Conservation (phyloP, 441 rosid species). For the California macrophylla region DNA sequence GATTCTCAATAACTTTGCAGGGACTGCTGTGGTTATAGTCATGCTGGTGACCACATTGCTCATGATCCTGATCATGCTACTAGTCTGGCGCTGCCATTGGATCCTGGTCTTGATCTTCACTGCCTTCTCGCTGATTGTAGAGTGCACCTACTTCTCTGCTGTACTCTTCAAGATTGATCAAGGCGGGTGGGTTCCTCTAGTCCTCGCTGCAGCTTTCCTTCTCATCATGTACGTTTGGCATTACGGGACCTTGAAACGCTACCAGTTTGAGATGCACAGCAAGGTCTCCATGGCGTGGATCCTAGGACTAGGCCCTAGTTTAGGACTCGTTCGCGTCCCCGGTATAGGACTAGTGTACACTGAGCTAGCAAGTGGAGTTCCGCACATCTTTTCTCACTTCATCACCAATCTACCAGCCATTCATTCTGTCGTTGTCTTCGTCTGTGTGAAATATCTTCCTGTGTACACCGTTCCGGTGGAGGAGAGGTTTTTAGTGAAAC, state of each 20-base stretch:
- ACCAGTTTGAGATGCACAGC: slow-evolving; percentile 79
- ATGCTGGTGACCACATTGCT: slow-evolving; percentile 96
- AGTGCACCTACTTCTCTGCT: slow-evolving; percentile 88
- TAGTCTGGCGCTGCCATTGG: slow-evolving; percentile 81
- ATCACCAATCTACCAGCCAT: slow-evolving; percentile 95
- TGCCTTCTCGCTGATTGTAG: slow-evolving; percentile 75
- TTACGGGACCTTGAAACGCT: slow-evolving; percentile 73
- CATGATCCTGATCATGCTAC: slow-evolving; percentile 46
- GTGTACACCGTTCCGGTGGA: slow-evolving; percentile 76
- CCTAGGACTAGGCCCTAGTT: slow-evolving; percentile 79
- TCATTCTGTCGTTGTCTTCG: slow-evolving; percentile 76
- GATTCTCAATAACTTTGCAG: slow-evolving; percentile 28
- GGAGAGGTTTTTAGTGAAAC: slow-evolving; percentile 82
- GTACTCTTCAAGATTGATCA: slow-evolving; percentile 81
- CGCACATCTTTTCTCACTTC: slow-evolving; percentile 86
- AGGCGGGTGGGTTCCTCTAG: slow-evolving; percentile 98
- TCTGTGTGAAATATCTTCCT: slow-evolving; percentile 84
- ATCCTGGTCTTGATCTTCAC: slow-evolving; percentile 56
- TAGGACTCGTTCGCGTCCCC: slow-evolving; percentile 81
- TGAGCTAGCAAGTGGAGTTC: slow-evolving; percentile 80
- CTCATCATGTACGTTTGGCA: slow-evolving; percentile 91
- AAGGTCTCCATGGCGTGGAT: slow-evolving; percentile 97
- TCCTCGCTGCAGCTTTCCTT: slow-evolving; percentile 66
- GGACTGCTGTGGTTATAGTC: slow-evolving; percentile 90
- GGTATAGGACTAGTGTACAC: slow-evolving; percentile 92